These are phyloP conservation scores for Panicum miliaceum DNA, from an alignment of 176 grass and related monocot species.

Conservation along the genomic window DNA sequence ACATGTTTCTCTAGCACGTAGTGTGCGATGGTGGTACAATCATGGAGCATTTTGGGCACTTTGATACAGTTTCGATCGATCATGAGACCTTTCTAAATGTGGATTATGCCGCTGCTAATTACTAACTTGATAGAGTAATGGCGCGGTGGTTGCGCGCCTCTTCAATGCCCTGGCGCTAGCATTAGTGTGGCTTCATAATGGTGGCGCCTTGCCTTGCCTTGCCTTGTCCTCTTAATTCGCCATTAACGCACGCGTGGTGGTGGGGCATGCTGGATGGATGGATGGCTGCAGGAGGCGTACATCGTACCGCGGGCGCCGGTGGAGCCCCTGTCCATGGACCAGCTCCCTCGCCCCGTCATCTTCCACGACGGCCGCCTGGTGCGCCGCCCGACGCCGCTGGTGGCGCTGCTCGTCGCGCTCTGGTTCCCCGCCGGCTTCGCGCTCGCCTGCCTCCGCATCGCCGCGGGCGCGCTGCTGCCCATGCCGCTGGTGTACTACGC, in stretches of 20 bases:
- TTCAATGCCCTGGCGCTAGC: slow-evolving; percentile 5
- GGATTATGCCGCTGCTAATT: neutral
- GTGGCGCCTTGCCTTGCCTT: too few species aligned
- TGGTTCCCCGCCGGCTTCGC: slow-evolving; percentile 68
- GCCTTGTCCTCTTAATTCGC: neutral
- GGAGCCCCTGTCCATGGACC: slow-evolving; percentile 45
- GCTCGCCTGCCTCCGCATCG: slow-evolving; percentile 71
- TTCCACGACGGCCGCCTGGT: slow-evolving; percentile 81
- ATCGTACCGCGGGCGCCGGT: slow-evolving; percentile 51
- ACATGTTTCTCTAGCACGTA: too few species aligned
- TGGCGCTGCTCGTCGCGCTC: slow-evolving; percentile 44
- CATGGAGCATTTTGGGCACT: neutral
- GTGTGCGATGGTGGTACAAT: neutral
- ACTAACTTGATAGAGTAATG: too few species aligned
- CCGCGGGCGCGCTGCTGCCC: slow-evolving; percentile 62
- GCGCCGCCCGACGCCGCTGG: slow-evolving; percentile 57
- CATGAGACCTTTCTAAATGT: neutral
- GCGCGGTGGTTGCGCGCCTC: neutral
- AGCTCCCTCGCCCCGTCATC: slow-evolving; percentile 60
- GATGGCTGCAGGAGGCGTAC: slow-evolving; percentile 60
- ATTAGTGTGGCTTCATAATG: too few species aligned
- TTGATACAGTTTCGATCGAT: too few species aligned
- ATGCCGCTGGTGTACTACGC: slow-evolving; percentile 70
- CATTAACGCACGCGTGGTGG: neutral
- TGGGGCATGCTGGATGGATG: too few species aligned